Evolutionary conservation across 75 land plant genomes (phyloP), one percentile per base, ranked within the genome.

Genomic region (Chamaecyparis obtusa): DNA sequence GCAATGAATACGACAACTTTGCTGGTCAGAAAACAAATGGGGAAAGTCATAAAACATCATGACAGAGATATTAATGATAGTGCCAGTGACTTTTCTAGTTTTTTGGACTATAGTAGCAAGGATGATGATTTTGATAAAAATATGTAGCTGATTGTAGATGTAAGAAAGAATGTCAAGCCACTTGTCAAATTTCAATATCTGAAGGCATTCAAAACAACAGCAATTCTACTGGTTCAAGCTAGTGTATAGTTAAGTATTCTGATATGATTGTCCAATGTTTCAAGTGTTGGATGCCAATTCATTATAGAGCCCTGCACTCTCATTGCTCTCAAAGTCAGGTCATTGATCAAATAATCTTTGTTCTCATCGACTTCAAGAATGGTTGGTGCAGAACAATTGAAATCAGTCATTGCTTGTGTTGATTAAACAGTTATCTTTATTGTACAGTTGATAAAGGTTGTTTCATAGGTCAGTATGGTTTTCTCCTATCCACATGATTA

Each of bases 11-110:
- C 10, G 83, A 81, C 14, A 81, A 84, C 43, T 21, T 32, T 33
- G 84, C 35, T 83, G n/a, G 37, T 39, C 83, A 87, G 15, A 83
- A 85, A 39, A 87, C 44, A 44, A 64, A 83, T 17, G 55, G 35
- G 64, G 91, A 87, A 35, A 85, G 85, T 84, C 81, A 88, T 84
- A 32, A 92, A 87, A 76, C 46, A 56, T 84, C 17, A 7, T 48
- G 33, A 30, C 15, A 35, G 51, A 56, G 85, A 84, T 32, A 21
- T 9, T 56, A 51, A 56, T 33, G 85, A 51, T 44, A 30, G 64
- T 36, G 35, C 41, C 7, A 35, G 10, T 84, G 85, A 15, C 36
- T 64, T 7, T 35, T 55, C 64, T 19, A 84, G 39, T 84, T 55
- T 17, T 56, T 9, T 17, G 57, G 85, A 56, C 48, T 55, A 14